Percentiles rank a stretch among this genome's conserved stretches.
These are phyloP conservation scores for Pseudogymnoascus sp. DNA, from an alignment of 2,329 filamentous ascomycete genomes.

Conservation along the genomic window DNA sequence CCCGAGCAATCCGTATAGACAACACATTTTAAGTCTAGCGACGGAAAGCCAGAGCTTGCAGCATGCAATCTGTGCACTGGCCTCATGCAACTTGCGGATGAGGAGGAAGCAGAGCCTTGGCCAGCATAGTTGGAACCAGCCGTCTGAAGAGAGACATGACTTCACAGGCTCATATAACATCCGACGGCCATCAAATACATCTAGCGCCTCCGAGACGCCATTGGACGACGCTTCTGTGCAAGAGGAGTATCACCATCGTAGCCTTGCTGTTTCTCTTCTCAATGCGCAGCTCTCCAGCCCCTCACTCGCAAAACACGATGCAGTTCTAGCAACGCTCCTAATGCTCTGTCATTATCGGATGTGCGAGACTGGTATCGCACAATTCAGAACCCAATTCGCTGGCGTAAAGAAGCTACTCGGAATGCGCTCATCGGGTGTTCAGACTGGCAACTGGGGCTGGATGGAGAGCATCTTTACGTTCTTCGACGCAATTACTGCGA, in stretches of 20 bases:
- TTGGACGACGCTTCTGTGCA: conserved; percentile 51
- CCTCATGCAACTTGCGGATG: conserved; percentile 86
- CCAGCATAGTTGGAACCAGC: conserved; percentile 38
- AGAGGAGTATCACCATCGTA: conserved; percentile 76
- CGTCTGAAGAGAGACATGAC: conserved; percentile 26
- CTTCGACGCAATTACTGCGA: conserved; percentile 87
- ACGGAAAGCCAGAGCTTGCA: conserved; percentile 74
- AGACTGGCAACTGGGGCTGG: conserved; percentile 67
- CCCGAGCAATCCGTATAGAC: conserved; percentile 75
- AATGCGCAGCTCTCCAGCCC: conserved; percentile 78
- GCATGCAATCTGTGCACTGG: conserved; percentile 82
- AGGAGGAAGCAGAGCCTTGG: conserved; percentile 59
- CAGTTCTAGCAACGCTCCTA: conserved; percentile 77
- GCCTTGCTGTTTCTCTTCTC: conserved; percentile 68
- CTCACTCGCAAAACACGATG: conserved; percentile 69
- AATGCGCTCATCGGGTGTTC: conserved; percentile 51
- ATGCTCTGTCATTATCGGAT: conserved; percentile 88
- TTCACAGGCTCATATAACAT: conserved; percentile 11
- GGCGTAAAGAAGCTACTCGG: conserved; percentile 85
- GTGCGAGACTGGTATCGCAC: conserved; percentile 85
- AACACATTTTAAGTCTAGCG: conserved; percentile 72
- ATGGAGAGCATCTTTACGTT: conserved; percentile 90
- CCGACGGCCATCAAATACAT: conserved; percentile 21
- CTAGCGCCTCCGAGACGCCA: conserved; percentile 34
- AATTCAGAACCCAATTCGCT: conserved; percentile 88